Evolutionary conservation across 805 yeast genomes (phyloP), one percentile per base, ranked within the genome.

Genomic region (Metschnikowia arizonensis): DNA sequence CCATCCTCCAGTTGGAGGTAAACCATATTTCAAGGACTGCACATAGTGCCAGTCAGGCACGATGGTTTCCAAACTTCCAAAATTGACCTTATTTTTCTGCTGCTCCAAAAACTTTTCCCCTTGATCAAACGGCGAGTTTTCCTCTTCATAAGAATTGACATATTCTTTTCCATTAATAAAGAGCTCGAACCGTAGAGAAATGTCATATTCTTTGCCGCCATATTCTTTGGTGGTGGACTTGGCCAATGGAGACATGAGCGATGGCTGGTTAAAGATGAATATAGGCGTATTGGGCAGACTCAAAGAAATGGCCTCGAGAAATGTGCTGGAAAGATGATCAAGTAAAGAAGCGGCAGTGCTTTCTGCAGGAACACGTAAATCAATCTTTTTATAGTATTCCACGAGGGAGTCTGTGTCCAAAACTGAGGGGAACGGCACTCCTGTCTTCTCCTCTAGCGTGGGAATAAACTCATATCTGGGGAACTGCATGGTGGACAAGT

Each of bases 1-100:
- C 87, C 97, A 87, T 0, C 99, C 99, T 2, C 96, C 98, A 3
- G 97, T 91, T 1, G 99, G 99, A 3, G 98, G 97, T 68, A 93
- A 76, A 1, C 96, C 98, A 76, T 83, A 87, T 59, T 88, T 91
- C 90, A 93, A 82, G 12, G 83, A 78, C 34, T 77, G 74, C 1
- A 89, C 78, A 60, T 80, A 93, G 39, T 73, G 72, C 56, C 77
- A 66, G 61, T 93, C 99, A 0, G 95, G 87, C 0, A 83, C 60
- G 30, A 84, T 68, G 4, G 81, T 64, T 49, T 88, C 96, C 4
- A 59, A 55, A 56, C 86, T 95, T 3, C 74, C 64, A 45, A 59
- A 76, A 6, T 69, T 66, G 1, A 62, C 65, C 42, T 77, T 77
- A 28, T 76, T 65, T 3, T 52, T 47, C 36, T 76, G 77, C 58